These are phyloP conservation scores for Auricularia sp. DNA, from an alignment of 768 basidiomycete genomes.

Conservation along the genomic window DNA sequence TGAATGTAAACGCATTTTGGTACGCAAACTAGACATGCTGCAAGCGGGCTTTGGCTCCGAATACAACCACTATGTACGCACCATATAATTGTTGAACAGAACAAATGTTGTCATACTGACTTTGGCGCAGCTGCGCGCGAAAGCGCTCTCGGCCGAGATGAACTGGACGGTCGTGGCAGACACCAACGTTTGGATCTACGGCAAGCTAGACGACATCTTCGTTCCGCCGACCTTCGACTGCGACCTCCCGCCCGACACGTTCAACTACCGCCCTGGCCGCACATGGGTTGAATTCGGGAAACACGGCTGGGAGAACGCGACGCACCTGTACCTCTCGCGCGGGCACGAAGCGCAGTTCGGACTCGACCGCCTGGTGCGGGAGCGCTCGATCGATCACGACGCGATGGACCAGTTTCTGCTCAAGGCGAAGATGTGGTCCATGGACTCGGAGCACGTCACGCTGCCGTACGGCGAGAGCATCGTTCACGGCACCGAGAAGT, in stretches of 20 bases:
- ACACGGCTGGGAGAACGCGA: neutral
- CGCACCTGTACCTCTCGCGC: neutral
- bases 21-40: neutral
- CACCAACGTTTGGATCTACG: neutral
- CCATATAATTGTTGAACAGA: neutral
- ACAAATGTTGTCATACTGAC: neutral
- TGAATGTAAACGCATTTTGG: neutral
- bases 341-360: neutral
- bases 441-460: neutral
- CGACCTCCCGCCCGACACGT: neutral
- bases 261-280: neutral
- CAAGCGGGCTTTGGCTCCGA: neutral
- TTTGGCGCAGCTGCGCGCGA: neutral
- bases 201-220: neutral
- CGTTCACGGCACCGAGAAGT: neutral
- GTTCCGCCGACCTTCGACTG: neutral
- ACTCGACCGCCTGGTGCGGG: neutral
- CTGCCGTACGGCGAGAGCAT: neutral
- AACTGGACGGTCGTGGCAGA: neutral
- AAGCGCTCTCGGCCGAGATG: neutral
- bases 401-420: neutral
- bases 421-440: neutral
- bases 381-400: neutral
- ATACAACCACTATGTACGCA: neutral
- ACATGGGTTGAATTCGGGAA: neutral